Conservation (phyloP, 2,329 filamentous ascomycete genomes). For the Penicillium sclerotiorum region DNA sequence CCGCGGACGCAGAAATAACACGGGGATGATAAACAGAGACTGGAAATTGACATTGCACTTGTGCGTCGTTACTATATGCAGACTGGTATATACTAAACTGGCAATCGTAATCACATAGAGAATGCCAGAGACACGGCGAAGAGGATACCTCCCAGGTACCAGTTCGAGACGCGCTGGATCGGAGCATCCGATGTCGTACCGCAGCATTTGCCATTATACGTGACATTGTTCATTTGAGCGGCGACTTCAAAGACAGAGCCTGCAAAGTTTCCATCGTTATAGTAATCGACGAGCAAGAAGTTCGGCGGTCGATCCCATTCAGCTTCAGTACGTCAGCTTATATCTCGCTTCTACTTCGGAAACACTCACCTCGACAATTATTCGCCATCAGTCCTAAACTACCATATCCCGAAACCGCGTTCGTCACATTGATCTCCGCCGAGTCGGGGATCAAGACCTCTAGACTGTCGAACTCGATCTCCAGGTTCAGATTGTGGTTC, state of each 20-base stretch:
- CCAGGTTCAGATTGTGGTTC: slow-evolving; percentile 2
- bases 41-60: no score
- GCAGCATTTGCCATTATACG: background rate
- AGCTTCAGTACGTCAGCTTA: background rate
- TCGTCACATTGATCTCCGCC: slow-evolving; percentile 1
- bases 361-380: slow-evolving; percentile 1
- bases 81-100: background rate
- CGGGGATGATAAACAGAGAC: no score
- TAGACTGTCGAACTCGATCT: background rate
- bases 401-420: slow-evolving; percentile 1
- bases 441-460: slow-evolving; percentile 1
- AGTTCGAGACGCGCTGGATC: background rate
- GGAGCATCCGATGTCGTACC: slow-evolving; percentile 1
- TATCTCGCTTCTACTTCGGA: no score
- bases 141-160: background rate
- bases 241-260: slow-evolving; percentile 2
- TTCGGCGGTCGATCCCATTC: slow-evolving; percentile 4
- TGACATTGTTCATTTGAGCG: slow-evolving; percentile 3
- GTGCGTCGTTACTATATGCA: no score
- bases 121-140: background rate
- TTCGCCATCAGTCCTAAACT: slow-evolving; percentile 3
- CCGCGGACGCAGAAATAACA: no score
- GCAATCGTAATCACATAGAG: background rate
- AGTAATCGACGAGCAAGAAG: slow-evolving; percentile 1
- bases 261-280: background rate